phyloP scores from a whole-genome alignment of 2,329 filamentous ascomycete species.

The Grosmannia clavigera region DNA sequence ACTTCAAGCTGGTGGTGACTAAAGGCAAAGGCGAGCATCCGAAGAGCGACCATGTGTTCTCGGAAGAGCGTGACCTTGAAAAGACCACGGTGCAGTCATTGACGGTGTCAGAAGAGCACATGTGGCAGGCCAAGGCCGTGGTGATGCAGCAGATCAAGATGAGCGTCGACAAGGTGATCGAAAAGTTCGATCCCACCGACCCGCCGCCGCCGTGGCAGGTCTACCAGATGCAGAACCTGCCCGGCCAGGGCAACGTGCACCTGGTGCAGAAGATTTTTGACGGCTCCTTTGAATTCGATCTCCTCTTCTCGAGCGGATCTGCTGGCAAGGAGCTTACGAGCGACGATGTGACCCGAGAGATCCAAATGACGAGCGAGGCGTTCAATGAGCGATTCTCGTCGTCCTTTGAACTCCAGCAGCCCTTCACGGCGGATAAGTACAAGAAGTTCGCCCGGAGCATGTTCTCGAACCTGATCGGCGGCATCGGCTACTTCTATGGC shows the following conservation, averaged over 20 bases:
- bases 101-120: constrained; percentile 49
- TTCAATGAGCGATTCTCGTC: constrained; percentile 67
- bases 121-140: constrained; percentile 71
- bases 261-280: constrained; percentile 85
- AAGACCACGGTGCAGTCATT: constrained; percentile 64
- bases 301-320: constrained; percentile 76
- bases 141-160: constrained; percentile 42
- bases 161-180: constrained; percentile 34
- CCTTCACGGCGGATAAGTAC: constrained; percentile 64
- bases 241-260: constrained; percentile 67
- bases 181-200: constrained; percentile 40
- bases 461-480: constrained; percentile 87
- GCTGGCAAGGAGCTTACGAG: constrained; percentile 40
- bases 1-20: constrained; percentile 69
- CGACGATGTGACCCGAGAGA: constrained; percentile 56
- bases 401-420: constrained; percentile 60
- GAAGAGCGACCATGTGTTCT: constrained; percentile 52
- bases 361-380: constrained; percentile 49
- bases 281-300: constrained; percentile 83
- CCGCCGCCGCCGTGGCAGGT: constrained; percentile 74
- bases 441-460: constrained; percentile 73
- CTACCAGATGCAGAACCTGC: constrained; percentile 63
- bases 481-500: constrained; percentile 91
- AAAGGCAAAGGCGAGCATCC: constrained; percentile 52
- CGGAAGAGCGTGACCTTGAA: constrained; percentile 57